These are phyloP conservation scores for Fremontodendron californicum DNA, from an alignment of 345 rosid species.

Conservation along the genomic window DNA sequence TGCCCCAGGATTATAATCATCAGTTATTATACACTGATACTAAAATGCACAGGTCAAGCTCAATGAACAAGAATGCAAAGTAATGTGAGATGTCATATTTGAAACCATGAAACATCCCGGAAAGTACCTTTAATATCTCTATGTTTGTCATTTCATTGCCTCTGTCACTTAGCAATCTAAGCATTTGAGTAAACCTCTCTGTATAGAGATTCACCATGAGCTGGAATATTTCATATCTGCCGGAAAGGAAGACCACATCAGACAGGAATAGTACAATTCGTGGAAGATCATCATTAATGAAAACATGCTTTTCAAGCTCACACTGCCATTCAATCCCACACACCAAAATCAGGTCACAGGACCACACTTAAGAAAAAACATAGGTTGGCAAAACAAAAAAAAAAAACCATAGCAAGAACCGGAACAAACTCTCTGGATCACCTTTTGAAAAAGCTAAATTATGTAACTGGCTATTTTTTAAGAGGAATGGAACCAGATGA, in stretches of 20 bases:
- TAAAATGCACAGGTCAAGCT: background rate
- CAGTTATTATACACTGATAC: background rate
- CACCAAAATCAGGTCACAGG: constrained; percentile 6
- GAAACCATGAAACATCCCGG: constrained; percentile 9
- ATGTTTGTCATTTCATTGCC: constrained; percentile 85
- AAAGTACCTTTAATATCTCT: constrained; percentile 89
- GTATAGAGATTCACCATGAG: constrained; percentile 98
- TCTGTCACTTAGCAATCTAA: constrained; percentile 92
- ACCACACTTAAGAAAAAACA: too few relatives aligned
- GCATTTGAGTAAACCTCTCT: constrained; percentile 99
- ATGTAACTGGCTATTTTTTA: background rate
- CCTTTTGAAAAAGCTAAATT: background rate
- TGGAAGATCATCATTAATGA: background rate
- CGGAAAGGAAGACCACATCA: constrained; percentile 23
- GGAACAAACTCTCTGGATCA: constrained; percentile 2
- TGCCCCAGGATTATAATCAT: background rate
- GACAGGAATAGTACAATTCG: background rate
- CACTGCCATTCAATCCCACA: background rate
- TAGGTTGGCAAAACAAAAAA: too few relatives aligned
- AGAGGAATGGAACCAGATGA: background rate
- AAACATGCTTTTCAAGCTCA: background rate
- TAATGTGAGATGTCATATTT: background rate
- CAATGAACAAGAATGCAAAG: constrained; percentile 2
- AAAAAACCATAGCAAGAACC: background rate
- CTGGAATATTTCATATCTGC: constrained; percentile 99